Conservation (phyloP, 2,329 filamentous ascomycete genomes). For the Colletotrichum sansevieriae region DNA sequence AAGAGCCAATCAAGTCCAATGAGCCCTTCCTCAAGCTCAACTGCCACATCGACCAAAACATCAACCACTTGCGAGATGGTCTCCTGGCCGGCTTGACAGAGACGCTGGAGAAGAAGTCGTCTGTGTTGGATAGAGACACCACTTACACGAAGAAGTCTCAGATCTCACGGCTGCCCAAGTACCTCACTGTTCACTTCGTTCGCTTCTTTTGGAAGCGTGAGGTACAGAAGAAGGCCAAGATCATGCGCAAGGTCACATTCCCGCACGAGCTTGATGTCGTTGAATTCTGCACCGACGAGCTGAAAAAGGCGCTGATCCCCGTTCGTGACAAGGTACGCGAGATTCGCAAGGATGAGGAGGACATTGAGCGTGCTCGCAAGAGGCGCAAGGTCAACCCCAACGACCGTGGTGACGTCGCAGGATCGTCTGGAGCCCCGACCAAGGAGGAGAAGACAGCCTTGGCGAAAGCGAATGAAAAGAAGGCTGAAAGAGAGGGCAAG, state of each 20-base stretch:
- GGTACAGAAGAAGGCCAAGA: slow-evolving; percentile 98
- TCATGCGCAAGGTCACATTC: slow-evolving; percentile 98
- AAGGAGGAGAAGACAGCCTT: slow-evolving; percentile 64
- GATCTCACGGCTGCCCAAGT: slow-evolving; percentile 91
- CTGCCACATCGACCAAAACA: slow-evolving; percentile 90
- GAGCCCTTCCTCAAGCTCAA: slow-evolving; percentile 93
- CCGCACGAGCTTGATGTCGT: slow-evolving; percentile 92
- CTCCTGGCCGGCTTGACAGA: slow-evolving; percentile 86
- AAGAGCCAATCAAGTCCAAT: slow-evolving; percentile 74
- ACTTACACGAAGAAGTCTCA: slow-evolving; percentile 91
- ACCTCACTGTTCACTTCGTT: slow-evolving; percentile 96
- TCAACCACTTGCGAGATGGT: slow-evolving; percentile 92
- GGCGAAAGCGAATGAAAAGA: slow-evolving; percentile 58
- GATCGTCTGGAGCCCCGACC: slow-evolving; percentile 56
- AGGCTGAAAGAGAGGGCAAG: slow-evolving; percentile 53
- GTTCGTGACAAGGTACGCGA: slow-evolving; percentile 98
- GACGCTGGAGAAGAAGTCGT: slow-evolving; percentile 90
- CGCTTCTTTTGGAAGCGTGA: slow-evolving; percentile 98
- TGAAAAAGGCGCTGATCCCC: slow-evolving; percentile 85
- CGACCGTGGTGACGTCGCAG: slow-evolving; percentile 59
- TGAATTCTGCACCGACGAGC: slow-evolving; percentile 94
- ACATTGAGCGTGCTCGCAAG: slow-evolving; percentile 92
- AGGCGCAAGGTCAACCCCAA: slow-evolving; percentile 79
- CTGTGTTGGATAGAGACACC: slow-evolving; percentile 81
- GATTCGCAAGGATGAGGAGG: slow-evolving; percentile 93